Evolutionary conservation across 176 grass and related monocot species (phyloP).

Genomic region (Echinochloa phyllopogon): DNA sequence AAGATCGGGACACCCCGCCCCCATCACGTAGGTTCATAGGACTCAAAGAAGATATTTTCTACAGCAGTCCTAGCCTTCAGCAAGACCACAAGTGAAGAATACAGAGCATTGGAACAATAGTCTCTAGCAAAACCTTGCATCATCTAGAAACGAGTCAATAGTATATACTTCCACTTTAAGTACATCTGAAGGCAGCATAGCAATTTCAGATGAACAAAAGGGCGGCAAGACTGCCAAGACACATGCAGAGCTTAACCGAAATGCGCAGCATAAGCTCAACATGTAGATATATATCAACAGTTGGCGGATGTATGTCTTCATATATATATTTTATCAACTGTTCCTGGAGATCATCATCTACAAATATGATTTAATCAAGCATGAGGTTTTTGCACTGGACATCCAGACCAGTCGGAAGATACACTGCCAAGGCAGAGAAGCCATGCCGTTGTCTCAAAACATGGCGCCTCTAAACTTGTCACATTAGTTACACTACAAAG

Average conservation of each 20-base stretch:
- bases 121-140: background rate
- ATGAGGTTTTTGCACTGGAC: background rate
- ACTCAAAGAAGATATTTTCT: no score
- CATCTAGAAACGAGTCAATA: background rate
- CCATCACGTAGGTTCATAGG: no score
- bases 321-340: no score
- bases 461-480: background rate
- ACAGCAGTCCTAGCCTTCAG: no score
- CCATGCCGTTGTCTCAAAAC: background rate
- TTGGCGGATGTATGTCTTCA: no score
- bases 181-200: background rate
- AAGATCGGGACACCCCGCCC: no score
- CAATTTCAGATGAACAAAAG: background rate
- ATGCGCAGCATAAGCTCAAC: no score
- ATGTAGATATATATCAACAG: no score
- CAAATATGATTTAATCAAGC: conserved; percentile 14
- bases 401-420: background rate
- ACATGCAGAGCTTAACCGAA: no score
- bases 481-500: background rate
- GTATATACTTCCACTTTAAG: background rate
- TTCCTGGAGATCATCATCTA: background rate
- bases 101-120: background rate
- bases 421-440: background rate
- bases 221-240: no score
- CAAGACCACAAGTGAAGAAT: no score